A percentile compares a stretch with the other conserved stretches of the same genome.
Conservation (phyloP, 805 yeast genomes). For the Suhomyces emberorum region DNA sequence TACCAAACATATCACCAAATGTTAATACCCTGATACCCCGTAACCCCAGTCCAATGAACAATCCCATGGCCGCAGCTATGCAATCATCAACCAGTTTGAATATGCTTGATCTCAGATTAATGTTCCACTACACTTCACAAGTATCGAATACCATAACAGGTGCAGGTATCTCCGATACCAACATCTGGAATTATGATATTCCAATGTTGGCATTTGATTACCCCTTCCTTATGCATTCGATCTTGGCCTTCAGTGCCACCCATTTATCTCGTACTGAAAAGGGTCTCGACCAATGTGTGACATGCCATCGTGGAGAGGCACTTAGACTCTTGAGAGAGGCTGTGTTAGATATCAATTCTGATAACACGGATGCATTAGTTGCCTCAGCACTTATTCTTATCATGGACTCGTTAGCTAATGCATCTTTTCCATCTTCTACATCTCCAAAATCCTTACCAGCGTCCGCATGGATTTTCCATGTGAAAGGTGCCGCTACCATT, state of each 20-base stretch:
- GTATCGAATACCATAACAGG: conserved; percentile 87
- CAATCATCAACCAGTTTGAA: conserved; percentile 38
- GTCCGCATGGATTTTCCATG: conserved; percentile 95
- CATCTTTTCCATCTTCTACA: conserved; percentile 54
- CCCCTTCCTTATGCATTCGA: conserved; percentile 89
- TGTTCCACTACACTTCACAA: conserved; percentile 82
- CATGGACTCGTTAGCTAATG: conserved; percentile 93
- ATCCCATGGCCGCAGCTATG: conserved; percentile 8
- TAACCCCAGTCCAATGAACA: conserved; percentile 7
- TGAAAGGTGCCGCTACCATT: conserved; percentile 94
- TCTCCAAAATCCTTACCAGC: conserved; percentile 70
- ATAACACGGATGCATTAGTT: conserved; percentile 88
- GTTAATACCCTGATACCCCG: conserved; percentile 12
- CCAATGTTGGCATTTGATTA: conserved; percentile 84
- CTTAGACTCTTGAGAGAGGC: conserved; percentile 77
- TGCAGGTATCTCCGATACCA: conserved; percentile 83
- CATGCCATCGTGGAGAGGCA: conserved; percentile 86
- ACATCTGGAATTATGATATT: conserved; percentile 84
- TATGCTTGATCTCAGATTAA: conserved; percentile 72
- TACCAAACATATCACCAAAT: conserved; percentile 21
- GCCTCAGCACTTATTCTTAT: conserved; percentile 87
- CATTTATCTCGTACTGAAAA: conserved; percentile 76
- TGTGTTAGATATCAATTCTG: conserved; percentile 75
- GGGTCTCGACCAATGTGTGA: conserved; percentile 76
- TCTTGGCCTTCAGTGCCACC: conserved; percentile 88